phyloP scores from a whole-genome alignment of 73 alveolate species.

The Uronychia setigera region DNA sequence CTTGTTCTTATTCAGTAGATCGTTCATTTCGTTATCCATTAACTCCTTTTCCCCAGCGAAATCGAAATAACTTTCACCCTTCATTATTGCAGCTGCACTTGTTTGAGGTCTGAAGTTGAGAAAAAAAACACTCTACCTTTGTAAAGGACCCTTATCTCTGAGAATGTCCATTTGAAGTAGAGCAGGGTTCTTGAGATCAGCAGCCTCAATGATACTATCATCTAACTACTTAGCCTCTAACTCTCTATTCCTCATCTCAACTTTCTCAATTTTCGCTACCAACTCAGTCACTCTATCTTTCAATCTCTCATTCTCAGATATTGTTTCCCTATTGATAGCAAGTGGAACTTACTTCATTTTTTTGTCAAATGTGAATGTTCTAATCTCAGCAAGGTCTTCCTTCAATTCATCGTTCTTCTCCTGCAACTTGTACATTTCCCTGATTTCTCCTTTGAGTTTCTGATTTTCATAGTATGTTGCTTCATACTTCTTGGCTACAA shows the following conservation, averaged over 20 bases:
- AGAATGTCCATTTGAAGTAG: neutral
- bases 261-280: constrained; percentile 8
- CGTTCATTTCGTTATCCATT: constrained; percentile 36
- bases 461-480: constrained; percentile 45
- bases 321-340: neutral
- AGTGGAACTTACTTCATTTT: constrained; percentile 21
- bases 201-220: neutral
- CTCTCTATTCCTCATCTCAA: constrained; percentile 17
- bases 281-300: constrained; percentile 52
- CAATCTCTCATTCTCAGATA: constrained; percentile 46
- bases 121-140: too few species aligned
- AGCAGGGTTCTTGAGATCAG: neutral
- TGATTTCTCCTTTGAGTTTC: constrained; percentile 46
- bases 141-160: neutral
- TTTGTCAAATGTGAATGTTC: constrained; percentile 42
- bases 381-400: constrained; percentile 36
- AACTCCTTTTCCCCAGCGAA: constrained; percentile 12
- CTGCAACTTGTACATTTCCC: constrained; percentile 47
- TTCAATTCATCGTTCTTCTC: constrained; percentile 60
- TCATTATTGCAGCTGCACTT: constrained; percentile 38
- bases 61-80: constrained; percentile 14
- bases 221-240: constrained; percentile 23
- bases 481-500: constrained; percentile 28
- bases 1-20: constrained; percentile 46
- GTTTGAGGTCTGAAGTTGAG: constrained; percentile 47